Percentiles rank a stretch among this genome's conserved stretches.
These are phyloP conservation scores for Dioscorea cayenensis DNA, from an alignment of 116 monocot genomes.

Conservation along the genomic window DNA sequence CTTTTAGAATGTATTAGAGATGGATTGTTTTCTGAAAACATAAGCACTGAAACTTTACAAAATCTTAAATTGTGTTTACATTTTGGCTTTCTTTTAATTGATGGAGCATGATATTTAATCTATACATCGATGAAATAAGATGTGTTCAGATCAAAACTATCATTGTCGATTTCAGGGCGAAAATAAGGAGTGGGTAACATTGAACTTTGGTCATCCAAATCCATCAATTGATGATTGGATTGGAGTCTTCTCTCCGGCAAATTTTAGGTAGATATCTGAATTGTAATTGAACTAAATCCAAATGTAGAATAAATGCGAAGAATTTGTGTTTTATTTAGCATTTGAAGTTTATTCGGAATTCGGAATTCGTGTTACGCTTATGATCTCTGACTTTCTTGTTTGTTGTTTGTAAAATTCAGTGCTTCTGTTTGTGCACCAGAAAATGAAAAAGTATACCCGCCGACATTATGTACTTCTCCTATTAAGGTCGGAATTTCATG, in stretches of 20 bases:
- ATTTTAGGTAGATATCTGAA: slow-evolving; percentile 35
- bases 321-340: not conserved
- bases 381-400: too few species aligned
- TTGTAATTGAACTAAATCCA: not conserved
- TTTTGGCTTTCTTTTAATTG: too few species aligned
- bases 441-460: slow-evolving; percentile 40
- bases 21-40: too few species aligned
- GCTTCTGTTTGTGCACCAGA: slow-evolving; percentile 52
- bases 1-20: too few species aligned
- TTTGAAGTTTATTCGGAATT: too few species aligned
- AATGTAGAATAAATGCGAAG: not conserved
- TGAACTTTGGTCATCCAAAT: slow-evolving; percentile 35
- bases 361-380: too few species aligned
- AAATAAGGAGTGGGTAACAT: slow-evolving; percentile 47
- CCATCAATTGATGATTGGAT: slow-evolving; percentile 67
- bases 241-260: slow-evolving; percentile 85
- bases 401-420: slow-evolving; percentile 29
- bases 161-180: slow-evolving; percentile 26
- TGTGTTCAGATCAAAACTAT: not conserved
- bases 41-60: too few species aligned
- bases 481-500: slow-evolving; percentile 58
- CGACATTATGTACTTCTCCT: slow-evolving; percentile 79
- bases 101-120: too few species aligned
- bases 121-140: too few species aligned
- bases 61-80: too few species aligned